phyloP scores from a whole-genome alignment of 805 yeast species.

The Hemisphaericaspora nanyangensis region DNA sequence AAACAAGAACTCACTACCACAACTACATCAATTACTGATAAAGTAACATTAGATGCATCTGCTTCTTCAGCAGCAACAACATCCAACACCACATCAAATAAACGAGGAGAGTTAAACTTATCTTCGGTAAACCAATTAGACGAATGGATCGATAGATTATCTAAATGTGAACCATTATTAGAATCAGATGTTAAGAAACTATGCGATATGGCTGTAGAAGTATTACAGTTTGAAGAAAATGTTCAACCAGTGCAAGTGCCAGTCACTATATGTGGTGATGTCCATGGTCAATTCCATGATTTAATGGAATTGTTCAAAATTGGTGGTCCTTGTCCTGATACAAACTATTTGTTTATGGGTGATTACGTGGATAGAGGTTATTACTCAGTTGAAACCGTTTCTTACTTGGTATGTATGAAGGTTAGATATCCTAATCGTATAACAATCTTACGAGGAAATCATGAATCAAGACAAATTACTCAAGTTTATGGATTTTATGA shows the following conservation, averaged over 20 bases:
- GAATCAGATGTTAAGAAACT: constrained; percentile 77
- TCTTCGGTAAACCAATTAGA: constrained; percentile 68
- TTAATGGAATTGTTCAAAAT: constrained; percentile 88
- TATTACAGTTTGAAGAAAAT: constrained; percentile 85
- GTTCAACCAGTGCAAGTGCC: constrained; percentile 95
- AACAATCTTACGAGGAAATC: constrained; percentile 91
- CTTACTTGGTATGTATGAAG: constrained; percentile 85
- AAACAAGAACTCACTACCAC: constrained; percentile 15
- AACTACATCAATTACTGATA: constrained; percentile 13
- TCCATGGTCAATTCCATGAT: constrained; percentile 95
- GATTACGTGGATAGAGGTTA: constrained; percentile 89
- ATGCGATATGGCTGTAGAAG: constrained; percentile 90
- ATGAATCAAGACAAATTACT: constrained; percentile 92
- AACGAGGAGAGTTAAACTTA: constrained; percentile 7
- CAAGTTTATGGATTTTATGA: constrained; percentile 96
- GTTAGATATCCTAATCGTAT: constrained; percentile 88
- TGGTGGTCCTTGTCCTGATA: constrained; percentile 60
- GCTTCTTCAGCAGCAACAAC: background rate
- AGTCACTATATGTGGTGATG: constrained; percentile 96
- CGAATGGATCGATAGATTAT: constrained; percentile 78
- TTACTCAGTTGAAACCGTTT: constrained; percentile 88
- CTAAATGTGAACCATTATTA: constrained; percentile 74
- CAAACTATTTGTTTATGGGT: constrained; percentile 47
- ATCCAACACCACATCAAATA: constrained; percentile 28
- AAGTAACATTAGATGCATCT: no score